Base-by-base conservation (phyloP, 129 eudicot species). In the Saposhnikovia divaricata region DNA sequence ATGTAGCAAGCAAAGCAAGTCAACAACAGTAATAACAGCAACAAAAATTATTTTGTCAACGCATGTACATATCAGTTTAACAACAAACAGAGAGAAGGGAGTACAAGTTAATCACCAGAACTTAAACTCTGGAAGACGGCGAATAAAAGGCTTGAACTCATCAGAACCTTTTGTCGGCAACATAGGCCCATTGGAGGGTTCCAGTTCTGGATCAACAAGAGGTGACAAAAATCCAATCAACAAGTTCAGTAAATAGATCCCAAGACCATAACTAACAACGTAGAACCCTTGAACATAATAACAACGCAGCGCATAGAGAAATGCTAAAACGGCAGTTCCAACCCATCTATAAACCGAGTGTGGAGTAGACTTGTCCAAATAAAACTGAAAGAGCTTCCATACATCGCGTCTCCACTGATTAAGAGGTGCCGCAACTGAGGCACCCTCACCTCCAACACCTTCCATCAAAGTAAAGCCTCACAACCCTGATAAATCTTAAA, bases 171-270 rank as follows among this genome's bases (percentile, higher is more conserved):
- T 89, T 11, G 91, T 93, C 34, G 97, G 97, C 57, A 86, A 63
- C 50, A 84, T 0, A 27, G 95, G 85, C n/a, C 97, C 97, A 81
- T 91, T 92, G 4, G 86, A 77, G 53, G 87, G 81, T 70, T 93
- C 96, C 70, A 89, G 78, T 87, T 91, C 98, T 65, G 98, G 97
- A 80, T 93, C 98, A 87, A 93, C 98, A 66, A 85, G 80, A 1
- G 98, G 98, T 2, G 98, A 93, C 88, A 93, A 82, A 83, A 93
- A 93, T 77, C 97, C 98, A 39, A 93, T 93, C 85, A 93, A 77
- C 86, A 93, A 84, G 86, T 93, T 93, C 80, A 93, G 85, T 42
- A 93, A 53, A 77, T 93, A 93, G 87, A 93, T 93, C 61, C 93
- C 95, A 48, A 91, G 80, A 27, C 95, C 98, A 85, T 93, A 93